Percentiles rank a stretch among this genome's conserved stretches.
Conservation (phyloP, 176 grass and related monocot genomes). For the Bromus sterilis region DNA sequence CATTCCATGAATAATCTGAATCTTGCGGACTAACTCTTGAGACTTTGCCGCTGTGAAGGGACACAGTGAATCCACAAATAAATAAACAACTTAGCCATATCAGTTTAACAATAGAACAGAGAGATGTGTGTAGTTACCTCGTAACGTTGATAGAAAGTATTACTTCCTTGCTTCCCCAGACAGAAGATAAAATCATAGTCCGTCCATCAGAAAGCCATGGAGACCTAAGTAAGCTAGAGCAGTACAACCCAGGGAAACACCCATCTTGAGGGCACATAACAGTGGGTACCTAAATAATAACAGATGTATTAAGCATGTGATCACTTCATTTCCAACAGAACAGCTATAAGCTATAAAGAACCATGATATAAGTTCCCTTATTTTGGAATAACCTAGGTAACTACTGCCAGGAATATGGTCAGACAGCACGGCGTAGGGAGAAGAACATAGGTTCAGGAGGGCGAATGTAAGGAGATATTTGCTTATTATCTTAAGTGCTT, state of each 20-base stretch:
- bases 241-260: conserved; percentile 81
- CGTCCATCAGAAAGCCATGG: conserved; percentile 86
- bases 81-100: conserved; percentile 5
- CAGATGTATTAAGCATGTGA: not conserved
- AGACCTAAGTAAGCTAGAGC: conserved; percentile 44
- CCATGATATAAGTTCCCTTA: not conserved
- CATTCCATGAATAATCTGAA: conserved; percentile 55
- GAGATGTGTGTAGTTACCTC: conserved; percentile 37
- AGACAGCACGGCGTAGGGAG: no score
- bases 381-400: not conserved
- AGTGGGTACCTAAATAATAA: conserved; percentile 50
- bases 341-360: not conserved
- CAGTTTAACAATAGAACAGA: not conserved
- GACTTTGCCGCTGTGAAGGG: conserved; percentile 48
- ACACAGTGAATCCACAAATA: conserved; percentile 8
- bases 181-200: conserved; percentile 82
- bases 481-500: no score
- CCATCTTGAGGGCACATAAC: conserved; percentile 61
- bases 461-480: no score
- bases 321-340: not conserved
- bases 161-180: conserved; percentile 75
- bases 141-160: conserved; percentile 71
- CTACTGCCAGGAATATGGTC: no score
- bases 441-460: no score
- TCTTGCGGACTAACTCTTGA: conserved; percentile 57